Evolutionary conservation across 176 grass and related monocot species (phyloP).

Genomic region (Ananas comosus): DNA sequence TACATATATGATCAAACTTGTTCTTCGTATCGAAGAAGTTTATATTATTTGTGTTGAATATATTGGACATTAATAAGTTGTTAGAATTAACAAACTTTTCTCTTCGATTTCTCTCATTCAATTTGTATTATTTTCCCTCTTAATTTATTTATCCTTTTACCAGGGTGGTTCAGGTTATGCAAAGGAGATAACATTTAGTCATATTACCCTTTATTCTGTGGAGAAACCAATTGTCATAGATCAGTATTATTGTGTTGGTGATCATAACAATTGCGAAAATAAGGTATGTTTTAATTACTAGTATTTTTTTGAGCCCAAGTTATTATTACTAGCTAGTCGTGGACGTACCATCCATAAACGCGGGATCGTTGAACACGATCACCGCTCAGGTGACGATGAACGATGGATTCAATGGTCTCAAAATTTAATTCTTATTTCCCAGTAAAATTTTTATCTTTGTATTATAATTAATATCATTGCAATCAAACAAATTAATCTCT

Average conservation of each 20-base stretch:
- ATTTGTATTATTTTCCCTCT: neutral
- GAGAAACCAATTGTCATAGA: slow-evolving; percentile 12
- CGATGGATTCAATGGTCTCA: too few species aligned
- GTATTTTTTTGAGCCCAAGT: neutral
- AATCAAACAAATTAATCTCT: too few species aligned
- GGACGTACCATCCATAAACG: too few species aligned
- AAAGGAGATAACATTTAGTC: neutral
- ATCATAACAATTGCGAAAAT: neutral
- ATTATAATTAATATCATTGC: too few species aligned
- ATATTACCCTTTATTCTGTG: neutral
- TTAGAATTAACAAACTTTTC: neutral
- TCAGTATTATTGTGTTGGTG: slow-evolving; percentile 6
- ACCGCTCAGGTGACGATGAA: too few species aligned
- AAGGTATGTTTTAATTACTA: neutral
- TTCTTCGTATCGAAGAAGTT: too few species aligned
- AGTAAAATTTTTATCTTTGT: too few species aligned
- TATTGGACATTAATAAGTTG: neutral
- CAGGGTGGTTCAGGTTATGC: slow-evolving; percentile 17
- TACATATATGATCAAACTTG: neutral
- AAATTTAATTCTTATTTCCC: too few species aligned
- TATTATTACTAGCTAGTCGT: too few species aligned
- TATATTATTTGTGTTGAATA: too few species aligned
- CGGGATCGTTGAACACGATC: too few species aligned
- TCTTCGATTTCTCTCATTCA: neutral
- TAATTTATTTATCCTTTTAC: neutral